A percentile compares a stretch with the other conserved stretches of the same genome.
phyloP scores from a whole-genome alignment of 208 protist genomes.

The Acanthamoeba royreba region DNA sequence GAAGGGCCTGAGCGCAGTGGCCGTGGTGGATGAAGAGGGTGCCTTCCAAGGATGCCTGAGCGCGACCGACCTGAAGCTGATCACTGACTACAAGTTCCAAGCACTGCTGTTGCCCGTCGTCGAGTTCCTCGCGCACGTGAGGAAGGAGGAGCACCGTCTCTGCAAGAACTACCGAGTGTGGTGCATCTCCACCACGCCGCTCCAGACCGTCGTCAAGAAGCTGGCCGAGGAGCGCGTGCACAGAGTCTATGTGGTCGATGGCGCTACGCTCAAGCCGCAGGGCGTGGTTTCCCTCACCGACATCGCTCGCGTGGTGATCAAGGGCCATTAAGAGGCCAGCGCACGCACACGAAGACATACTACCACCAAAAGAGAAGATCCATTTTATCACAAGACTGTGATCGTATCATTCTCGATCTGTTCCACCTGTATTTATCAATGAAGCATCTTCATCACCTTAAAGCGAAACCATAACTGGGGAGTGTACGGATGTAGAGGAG shows the following conservation, averaged over 20 bases:
- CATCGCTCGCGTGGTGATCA: neutral
- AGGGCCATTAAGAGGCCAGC: neutral
- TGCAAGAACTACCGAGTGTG: neutral
- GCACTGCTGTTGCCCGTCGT: neutral
- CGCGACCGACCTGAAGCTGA: conserved; percentile 25
- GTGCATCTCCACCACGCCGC: neutral
- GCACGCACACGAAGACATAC: too few species aligned
- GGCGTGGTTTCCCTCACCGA: conserved; percentile 35
- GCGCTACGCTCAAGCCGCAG: neutral
- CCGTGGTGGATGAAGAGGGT: neutral
- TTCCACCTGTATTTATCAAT: too few species aligned
- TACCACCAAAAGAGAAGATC: too few species aligned
- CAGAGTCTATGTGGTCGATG: neutral
- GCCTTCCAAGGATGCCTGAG: neutral
- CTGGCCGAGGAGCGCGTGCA: conserved; percentile 30
- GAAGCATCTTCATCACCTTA: too few species aligned
- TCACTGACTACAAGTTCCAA: conserved; percentile 7
- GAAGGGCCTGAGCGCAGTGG: neutral
- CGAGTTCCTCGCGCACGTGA: neutral
- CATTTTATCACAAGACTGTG: too few species aligned
- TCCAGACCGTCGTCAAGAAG: neutral
- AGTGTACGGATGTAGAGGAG: too few species aligned
- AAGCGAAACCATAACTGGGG: too few species aligned
- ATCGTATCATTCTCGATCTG: too few species aligned
- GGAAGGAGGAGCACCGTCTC: neutral